These are phyloP conservation scores for Cladorrhinum samala DNA, from an alignment of 495 filamentous ascomycete genomes.

Conservation along the genomic window DNA sequence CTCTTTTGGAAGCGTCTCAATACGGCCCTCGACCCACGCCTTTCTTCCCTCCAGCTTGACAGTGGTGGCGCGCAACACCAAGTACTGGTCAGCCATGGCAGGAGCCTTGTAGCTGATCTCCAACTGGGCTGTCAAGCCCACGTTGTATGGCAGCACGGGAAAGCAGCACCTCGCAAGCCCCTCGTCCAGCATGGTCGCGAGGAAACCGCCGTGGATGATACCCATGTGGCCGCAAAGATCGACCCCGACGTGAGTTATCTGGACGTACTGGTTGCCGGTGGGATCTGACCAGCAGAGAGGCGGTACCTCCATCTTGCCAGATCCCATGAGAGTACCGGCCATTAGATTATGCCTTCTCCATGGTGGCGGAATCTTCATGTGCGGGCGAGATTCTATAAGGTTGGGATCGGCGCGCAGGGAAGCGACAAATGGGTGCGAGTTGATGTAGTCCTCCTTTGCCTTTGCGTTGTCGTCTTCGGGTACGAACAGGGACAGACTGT, in stretches of 20 bases:
- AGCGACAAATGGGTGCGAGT: constrained; percentile 62
- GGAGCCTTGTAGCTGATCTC: constrained; percentile 85
- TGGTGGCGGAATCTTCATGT: constrained; percentile 69
- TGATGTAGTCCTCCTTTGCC: constrained; percentile 65
- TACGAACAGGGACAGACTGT: constrained; percentile 61
- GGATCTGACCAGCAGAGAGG: constrained; percentile 69
- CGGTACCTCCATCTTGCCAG: constrained; percentile 72
- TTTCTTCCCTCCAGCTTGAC: constrained; percentile 89
- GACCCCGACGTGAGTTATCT: constrained; percentile 71
- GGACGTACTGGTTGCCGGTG: constrained; percentile 64
- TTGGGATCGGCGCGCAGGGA: constrained; percentile 60
- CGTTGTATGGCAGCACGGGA: constrained; percentile 76
- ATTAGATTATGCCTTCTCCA: constrained; percentile 72
- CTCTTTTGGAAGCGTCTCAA: constrained; percentile 66
- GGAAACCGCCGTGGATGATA: constrained; percentile 83
- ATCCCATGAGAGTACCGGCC: constrained; percentile 69
- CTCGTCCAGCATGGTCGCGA: constrained; percentile 91
- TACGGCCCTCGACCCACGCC: constrained; percentile 88
- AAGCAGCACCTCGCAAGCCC: constrained; percentile 88
- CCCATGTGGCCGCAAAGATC: constrained; percentile 88
- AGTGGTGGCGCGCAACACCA: constrained; percentile 75
- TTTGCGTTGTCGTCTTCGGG: constrained; percentile 55
- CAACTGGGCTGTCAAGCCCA: constrained; percentile 86
- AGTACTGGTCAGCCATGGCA: constrained; percentile 65
- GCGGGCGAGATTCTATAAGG: constrained; percentile 74